Base-by-base conservation (phyloP, 495 filamentous ascomycete species). In the Corynascus novoguineensis region DNA sequence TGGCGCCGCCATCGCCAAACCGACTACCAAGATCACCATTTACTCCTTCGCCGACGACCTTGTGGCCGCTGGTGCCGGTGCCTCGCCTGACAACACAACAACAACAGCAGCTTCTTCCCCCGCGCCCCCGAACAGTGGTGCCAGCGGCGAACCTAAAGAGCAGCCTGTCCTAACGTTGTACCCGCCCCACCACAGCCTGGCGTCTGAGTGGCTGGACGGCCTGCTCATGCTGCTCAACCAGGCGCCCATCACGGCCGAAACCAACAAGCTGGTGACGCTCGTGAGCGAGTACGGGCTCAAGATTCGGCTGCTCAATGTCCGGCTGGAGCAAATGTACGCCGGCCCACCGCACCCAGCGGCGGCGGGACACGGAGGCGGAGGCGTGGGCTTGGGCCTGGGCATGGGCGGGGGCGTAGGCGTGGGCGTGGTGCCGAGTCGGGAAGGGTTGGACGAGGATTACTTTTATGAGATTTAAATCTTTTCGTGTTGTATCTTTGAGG, bases 141-240 rank as follows among this genome's bases (percentile, higher is more conserved):
- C 17, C 52, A 55, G 54, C 4, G 65, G 44, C 15, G 68, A 78
- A 31, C 59, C 71, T 11, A 73, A 72, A 52, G 80, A 83, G 52
- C 69, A 78, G 19, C 77, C 86, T 0, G 80, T 97, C 8, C 77
- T 99, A 45, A 87, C 82, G 8, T 79, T 99, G n/a, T 82, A 89
- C 58, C 91, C 95, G 5, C 75, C 84, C 44, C 86, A 85, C 28
- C 88, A 93, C 63, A 88, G 83, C 57, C 68, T 92, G 22, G 95
- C 93, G 11, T 92, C 92, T 2, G 95, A 99, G 71, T 99, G 93
- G 93, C 75, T 97, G 0, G 95, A 99, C 67, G 95, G 95, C 1
- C 72, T 99, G 48, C 81, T 97, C 24, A 95, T 99, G 91, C 74
- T 99, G 38, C 78, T 99, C 29, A 89, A 91, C 66, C 93, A 99